Base-by-base conservation (phyloP, 1,284 basidiomycete species). In the Cronartium quercuum region DNA sequence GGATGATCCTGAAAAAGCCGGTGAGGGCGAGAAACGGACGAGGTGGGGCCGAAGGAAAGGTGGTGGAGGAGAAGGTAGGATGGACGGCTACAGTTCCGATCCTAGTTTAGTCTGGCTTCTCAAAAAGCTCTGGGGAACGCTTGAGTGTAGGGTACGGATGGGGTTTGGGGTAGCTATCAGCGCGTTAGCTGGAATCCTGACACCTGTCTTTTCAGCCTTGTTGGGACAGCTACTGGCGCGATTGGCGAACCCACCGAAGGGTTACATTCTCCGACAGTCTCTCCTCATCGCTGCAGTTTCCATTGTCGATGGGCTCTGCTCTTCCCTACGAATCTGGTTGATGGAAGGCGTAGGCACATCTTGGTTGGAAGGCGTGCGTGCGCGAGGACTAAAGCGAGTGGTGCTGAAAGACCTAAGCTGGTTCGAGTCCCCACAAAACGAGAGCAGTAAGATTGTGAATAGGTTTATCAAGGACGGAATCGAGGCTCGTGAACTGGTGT, bases 121-220 rank as follows among this genome's bases (percentile, higher is more conserved):
- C 37, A 42, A 38, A 24, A 65, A 42, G 63, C 29, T 65, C 41
- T 65, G 63, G 63, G 42, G 63, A 47, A 88, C 88, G 0, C 83
- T 96, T 18, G 92, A 93, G 0, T 82, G 86, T 80, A 96, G 95
- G 80, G 84, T 84, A 1, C 76, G 91, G 29, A 81, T 96, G 71
- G 76, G 88, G 77, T 51, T 90, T 63, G 94, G 92, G 5, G 82
- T 94, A 18, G 0, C 88, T 74, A 80, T 87, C 41, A 88, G 88
- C 70, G 77, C 93, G 41, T 81, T 86, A 41, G 89, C 88, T 76
- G 94, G 94, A 34, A 86, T 89, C 0, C 88, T 91, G 84, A 95
- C 92, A 0, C 95, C 95, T 0, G 78, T 95, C 60, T 98, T 98
- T 85, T 94, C 94, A 0, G 92, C 86, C 84, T 86, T 93, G 77